Conservation (phyloP, 208 protist genomes). For the Acanthamoeba lenticulata region DNA sequence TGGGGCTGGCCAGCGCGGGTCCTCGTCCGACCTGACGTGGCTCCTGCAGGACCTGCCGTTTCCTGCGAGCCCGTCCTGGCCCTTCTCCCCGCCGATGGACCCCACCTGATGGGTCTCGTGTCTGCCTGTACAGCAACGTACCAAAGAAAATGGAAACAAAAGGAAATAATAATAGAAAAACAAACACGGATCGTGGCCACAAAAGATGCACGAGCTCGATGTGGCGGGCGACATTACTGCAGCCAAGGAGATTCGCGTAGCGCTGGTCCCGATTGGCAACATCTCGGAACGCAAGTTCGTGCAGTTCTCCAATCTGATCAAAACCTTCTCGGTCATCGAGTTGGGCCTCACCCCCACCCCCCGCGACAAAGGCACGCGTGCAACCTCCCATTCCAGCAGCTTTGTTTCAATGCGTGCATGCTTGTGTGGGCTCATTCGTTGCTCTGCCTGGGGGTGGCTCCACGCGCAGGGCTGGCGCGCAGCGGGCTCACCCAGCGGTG, state of each 20-base stretch:
- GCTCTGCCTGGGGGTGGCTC: neutral
- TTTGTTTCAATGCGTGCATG: neutral
- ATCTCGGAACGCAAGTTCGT: conserved; percentile 56
- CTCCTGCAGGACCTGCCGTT: too few relatives aligned
- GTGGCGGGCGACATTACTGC: neutral
- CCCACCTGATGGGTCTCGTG: too few relatives aligned
- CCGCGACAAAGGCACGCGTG: neutral
- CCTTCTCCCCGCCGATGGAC: too few relatives aligned
- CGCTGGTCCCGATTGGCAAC: conserved; percentile 20
- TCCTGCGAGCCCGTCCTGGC: too few relatives aligned
- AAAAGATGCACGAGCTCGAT: conserved; percentile 33
- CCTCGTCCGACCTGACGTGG: too few relatives aligned
- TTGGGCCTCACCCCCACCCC: neutral
- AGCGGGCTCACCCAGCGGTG: neutral
- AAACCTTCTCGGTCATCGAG: conserved; percentile 24
- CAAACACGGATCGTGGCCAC: neutral
- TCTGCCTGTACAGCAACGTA: too few relatives aligned
- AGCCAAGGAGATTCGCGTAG: conserved; percentile 39
- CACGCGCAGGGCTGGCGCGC: neutral
- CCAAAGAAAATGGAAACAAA: neutral
- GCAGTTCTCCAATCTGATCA: conserved; percentile 49
- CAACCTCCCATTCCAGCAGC: neutral
- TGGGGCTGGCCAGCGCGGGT: too few relatives aligned
- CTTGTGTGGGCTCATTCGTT: neutral
- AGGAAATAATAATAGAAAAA: too few relatives aligned